Conservation (phyloP, 2,329 filamentous ascomycete genomes). For the Talaromyces atroroseus region DNA sequence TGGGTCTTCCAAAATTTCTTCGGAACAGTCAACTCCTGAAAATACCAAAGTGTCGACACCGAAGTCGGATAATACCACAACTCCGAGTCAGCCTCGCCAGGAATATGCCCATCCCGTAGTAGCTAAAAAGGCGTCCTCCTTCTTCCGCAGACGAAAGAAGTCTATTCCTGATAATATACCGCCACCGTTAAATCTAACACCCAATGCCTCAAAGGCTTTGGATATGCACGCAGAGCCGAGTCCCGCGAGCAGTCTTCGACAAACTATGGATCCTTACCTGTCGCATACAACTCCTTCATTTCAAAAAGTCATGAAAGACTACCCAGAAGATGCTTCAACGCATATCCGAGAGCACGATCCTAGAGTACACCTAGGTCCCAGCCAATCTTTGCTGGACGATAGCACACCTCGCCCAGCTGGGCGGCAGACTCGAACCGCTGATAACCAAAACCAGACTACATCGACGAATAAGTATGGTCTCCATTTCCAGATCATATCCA, state of each 20-base stretch:
- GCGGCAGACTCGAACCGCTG: constrained; percentile 15
- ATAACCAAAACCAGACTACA: constrained; percentile 19
- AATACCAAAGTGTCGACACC: constrained; percentile 8
- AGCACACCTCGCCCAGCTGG: constrained; percentile 2
- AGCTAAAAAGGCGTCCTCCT: constrained; percentile 89
- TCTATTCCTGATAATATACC: constrained; percentile 65
- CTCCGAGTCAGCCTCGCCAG: constrained; percentile 23
- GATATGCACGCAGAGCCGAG: constrained; percentile 44
- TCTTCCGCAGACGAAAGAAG: constrained; percentile 91
- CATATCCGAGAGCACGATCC: neutral
- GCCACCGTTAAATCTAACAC: constrained; percentile 51
- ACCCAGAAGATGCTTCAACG: constrained; percentile 16
- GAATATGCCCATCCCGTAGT: constrained; percentile 51
- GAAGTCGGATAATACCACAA: constrained; percentile 15
- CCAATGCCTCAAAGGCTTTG: constrained; percentile 35
- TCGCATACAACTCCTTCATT: constrained; percentile 21
- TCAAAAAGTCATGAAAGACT: constrained; percentile 20
- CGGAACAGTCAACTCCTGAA: constrained; percentile 13
- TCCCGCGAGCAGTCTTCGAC: constrained; percentile 72
- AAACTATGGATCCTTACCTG: constrained; percentile 83
- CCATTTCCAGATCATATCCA: constrained; percentile 22
- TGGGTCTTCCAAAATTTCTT: constrained; percentile 58
- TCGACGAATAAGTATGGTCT: constrained; percentile 25
- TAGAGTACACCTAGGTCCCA: neutral
- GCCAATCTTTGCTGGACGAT: constrained; percentile 6